Conservation (phyloP, 768 basidiomycete genomes). For the Kwoniella europaea region DNA sequence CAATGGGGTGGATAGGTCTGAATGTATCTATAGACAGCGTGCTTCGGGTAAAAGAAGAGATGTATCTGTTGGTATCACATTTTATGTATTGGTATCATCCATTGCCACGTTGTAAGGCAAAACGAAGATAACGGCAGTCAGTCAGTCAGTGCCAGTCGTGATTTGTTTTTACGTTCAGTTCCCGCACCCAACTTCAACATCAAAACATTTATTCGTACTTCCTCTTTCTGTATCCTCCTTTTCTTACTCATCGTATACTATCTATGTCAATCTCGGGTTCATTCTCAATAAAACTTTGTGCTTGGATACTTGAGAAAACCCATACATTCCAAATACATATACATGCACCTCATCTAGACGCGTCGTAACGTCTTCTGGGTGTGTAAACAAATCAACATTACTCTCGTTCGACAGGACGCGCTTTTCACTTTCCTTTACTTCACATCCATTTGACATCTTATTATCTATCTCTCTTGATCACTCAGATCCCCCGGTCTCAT, state of each 20-base stretch:
- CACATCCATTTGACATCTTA: not conserved
- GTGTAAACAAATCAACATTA: slow-evolving; percentile 5
- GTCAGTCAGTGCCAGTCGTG: too few species aligned
- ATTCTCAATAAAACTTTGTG: not conserved
- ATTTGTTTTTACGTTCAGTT: too few species aligned
- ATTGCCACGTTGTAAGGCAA: not conserved
- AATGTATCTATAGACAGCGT: not conserved
- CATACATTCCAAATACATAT: not conserved
- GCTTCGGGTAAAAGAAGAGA: not conserved
- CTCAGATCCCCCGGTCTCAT: not conserved
- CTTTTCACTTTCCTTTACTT: not conserved
- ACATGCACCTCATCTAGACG: not conserved
- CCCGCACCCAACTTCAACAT: too few species aligned
- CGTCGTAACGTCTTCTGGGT: not conserved
- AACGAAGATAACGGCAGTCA: too few species aligned
- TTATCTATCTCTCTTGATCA: not conserved
- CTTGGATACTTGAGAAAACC: not conserved
- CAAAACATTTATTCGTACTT: not conserved
- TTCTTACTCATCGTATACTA: not conserved
- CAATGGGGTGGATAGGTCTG: slow-evolving; percentile 37
- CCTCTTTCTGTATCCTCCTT: not conserved
- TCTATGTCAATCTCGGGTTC: not conserved
- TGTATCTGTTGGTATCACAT: not conserved
- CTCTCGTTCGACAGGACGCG: slow-evolving; percentile 4
- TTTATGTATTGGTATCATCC: not conserved